Conservation (phyloP, 2,329 filamentous ascomycete species). For the Aotearoamyces nothofagi region DNA sequence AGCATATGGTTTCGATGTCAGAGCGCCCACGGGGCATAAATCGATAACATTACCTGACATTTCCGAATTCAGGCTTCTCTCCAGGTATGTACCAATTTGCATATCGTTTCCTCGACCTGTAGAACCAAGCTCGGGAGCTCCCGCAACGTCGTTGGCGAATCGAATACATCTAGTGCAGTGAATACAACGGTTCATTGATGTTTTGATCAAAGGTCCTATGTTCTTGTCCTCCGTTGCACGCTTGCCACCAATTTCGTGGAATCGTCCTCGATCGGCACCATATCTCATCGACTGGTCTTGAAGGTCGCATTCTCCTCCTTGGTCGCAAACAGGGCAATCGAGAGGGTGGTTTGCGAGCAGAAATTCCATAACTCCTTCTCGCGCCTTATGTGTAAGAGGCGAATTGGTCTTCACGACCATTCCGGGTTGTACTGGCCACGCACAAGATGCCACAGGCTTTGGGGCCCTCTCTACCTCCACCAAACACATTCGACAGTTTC, state of each 20-base stretch:
- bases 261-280: slow-evolving; percentile 85
- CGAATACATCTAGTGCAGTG: slow-evolving; percentile 97
- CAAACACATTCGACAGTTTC: slow-evolving; percentile 98
- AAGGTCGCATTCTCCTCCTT: slow-evolving; percentile 96
- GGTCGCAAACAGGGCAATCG: slow-evolving; percentile 95
- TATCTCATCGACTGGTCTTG: slow-evolving; percentile 99
- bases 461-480: slow-evolving; percentile 95
- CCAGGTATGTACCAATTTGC: slow-evolving; percentile 95
- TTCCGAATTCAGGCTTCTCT: slow-evolving; percentile 86
- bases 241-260: slow-evolving; percentile 93
- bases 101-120: slow-evolving; percentile 92
- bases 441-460: slow-evolving; percentile 95
- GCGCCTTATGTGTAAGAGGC: slow-evolving; percentile 87
- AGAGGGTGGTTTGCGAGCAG: slow-evolving; percentile 90
- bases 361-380: slow-evolving; percentile 99
- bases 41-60: slow-evolving; percentile 96
- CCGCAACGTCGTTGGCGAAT: slow-evolving; percentile 94
- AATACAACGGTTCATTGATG: slow-evolving; percentile 99
- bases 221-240: slow-evolving; percentile 99
- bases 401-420: slow-evolving; percentile 99
- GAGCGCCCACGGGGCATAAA: slow-evolving; percentile 89
- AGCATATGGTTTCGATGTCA: slow-evolving; percentile 94
- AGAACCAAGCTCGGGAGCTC: slow-evolving; percentile 87
- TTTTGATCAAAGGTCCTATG: slow-evolving; percentile 95
- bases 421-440: slow-evolving; percentile 94